phyloP scores from a whole-genome alignment of 306 rosid genomes.

The Vigna angularis region DNA sequence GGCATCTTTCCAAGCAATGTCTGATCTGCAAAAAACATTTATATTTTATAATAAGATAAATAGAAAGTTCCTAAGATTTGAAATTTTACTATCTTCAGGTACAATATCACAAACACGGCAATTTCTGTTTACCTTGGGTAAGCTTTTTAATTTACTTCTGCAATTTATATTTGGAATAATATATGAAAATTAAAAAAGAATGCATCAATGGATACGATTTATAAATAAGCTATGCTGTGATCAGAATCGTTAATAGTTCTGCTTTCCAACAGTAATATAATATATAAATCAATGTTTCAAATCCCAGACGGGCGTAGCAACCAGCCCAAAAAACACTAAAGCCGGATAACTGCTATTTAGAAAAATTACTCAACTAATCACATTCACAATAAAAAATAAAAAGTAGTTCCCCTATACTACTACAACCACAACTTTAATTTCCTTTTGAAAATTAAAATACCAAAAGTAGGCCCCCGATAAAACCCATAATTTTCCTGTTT shows the following conservation, averaged over 20 bases:
- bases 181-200: background rate
- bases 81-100: slow-evolving; percentile 11
- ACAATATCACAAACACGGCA: too few relatives aligned
- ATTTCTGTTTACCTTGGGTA: background rate
- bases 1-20: slow-evolving; percentile 99
- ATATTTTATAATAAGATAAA: background rate
- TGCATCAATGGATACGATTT: background rate
- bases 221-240: background rate
- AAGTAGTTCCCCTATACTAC: background rate
- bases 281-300: background rate
- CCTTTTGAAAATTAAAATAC: too few relatives aligned
- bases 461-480: too few relatives aligned
- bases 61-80: background rate
- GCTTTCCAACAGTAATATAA: too few relatives aligned
- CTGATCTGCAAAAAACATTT: slow-evolving; percentile 69
- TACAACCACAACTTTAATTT: too few relatives aligned
- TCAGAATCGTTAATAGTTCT: background rate
- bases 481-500: too few relatives aligned
- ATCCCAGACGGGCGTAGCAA: background rate
- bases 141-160: background rate
- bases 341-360: background rate
- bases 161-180: background rate
- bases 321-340: background rate
- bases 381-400: background rate
- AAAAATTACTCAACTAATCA: background rate